phyloP scores from a whole-genome alignment of 2,329 filamentous ascomycete species.

The Diaporthe destruens region DNA sequence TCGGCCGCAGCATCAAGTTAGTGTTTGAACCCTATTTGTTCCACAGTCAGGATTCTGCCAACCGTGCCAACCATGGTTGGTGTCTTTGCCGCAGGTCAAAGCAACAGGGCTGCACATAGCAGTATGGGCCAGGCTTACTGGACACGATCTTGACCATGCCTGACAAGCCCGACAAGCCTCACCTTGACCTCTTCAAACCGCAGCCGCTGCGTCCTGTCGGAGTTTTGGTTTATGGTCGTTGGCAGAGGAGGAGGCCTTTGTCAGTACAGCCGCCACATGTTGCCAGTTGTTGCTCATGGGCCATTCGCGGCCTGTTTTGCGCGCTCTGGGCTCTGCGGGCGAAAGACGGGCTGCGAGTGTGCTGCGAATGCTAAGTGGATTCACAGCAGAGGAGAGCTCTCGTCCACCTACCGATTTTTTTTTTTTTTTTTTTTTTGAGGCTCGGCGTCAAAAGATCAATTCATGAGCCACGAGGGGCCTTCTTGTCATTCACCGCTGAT shows the following conservation, averaged over 20 bases:
- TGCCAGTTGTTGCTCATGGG: neutral
- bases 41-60: constrained; percentile 18
- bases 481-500: constrained; percentile 35
- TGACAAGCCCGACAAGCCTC: neutral
- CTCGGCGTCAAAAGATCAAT: constrained; percentile 1
- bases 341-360: constrained; percentile 3
- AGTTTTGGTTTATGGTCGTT: neutral
- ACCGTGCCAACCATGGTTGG: constrained; percentile 21
- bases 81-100: constrained; percentile 21
- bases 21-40: constrained; percentile 12
- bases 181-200: neutral
- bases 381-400: neutral
- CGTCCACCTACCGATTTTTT: neutral
- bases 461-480: constrained; percentile 15
- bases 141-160: constrained; percentile 1
- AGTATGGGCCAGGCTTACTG: constrained; percentile 14
- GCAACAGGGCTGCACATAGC: constrained; percentile 9
- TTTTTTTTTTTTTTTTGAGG: neutral
- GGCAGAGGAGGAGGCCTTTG: neutral
- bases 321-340: neutral
- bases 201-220: neutral
- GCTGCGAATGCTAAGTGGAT: constrained; percentile 4
- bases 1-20: constrained; percentile 39
- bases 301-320: neutral
- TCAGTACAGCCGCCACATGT: constrained; percentile 9